Percentiles rank a stretch among this genome's conserved stretches.
These are phyloP conservation scores for Epichloe amarillans DNA, from an alignment of 2,329 filamentous ascomycete species.

Conservation along the genomic window DNA sequence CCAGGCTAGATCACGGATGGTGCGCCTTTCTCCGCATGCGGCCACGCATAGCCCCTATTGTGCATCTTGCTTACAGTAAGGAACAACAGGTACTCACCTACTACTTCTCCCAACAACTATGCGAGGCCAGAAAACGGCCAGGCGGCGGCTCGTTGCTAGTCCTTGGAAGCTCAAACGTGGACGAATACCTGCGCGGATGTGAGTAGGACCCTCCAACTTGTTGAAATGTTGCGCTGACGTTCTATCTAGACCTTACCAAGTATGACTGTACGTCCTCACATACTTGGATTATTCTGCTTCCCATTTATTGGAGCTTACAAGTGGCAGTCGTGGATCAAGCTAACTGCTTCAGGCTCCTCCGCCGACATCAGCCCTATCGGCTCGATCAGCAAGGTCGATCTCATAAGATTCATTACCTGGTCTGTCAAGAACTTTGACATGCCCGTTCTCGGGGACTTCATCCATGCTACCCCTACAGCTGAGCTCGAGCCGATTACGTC, in stretches of 20 bases:
- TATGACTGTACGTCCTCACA: conserved; percentile 12
- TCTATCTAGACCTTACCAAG: conserved; percentile 18
- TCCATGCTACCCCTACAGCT: conserved; percentile 42
- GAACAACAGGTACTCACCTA: neutral
- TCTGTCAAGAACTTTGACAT: conserved; percentile 40
- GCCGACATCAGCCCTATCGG: conserved; percentile 26
- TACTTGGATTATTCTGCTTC: neutral
- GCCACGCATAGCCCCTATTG: neutral
- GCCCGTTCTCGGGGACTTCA: conserved; percentile 48
- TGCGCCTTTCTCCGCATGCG: conserved; percentile 15
- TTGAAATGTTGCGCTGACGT: neutral
- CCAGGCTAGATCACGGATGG: conserved; percentile 51
- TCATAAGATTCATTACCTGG: conserved; percentile 52
- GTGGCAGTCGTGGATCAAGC: neutral
- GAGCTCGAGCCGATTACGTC: conserved; percentile 32
- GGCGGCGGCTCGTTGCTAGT: conserved; percentile 15
- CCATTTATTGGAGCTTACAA: neutral
- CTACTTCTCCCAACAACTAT: conserved; percentile 34
- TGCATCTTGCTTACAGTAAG: neutral
- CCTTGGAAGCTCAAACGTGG: conserved; percentile 17
- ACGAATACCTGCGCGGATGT: conserved; percentile 11
- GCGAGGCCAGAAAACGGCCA: conserved; percentile 11
- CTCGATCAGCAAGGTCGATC: conserved; percentile 40
- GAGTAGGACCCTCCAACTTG: neutral
- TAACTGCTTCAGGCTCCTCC: conserved; percentile 12